These are phyloP conservation scores for Lavandula angustifolia DNA, from an alignment of 257 asterid species.

Conservation along the genomic window DNA sequence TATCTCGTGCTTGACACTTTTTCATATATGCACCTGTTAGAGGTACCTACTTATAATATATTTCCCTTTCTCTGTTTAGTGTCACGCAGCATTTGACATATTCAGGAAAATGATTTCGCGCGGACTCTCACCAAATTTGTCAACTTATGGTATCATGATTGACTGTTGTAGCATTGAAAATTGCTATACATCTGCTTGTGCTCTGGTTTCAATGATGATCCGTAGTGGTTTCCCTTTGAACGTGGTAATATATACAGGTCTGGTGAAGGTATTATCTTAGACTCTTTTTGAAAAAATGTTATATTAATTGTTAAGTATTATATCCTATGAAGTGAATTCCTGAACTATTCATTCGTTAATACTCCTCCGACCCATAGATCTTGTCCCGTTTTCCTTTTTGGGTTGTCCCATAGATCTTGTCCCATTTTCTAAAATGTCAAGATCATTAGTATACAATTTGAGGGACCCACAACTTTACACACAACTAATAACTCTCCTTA, in stretches of 20 bases:
- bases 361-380: too few relatives aligned
- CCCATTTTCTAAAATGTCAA: too few relatives aligned
- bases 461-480: too few relatives aligned
- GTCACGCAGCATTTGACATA: conserved; percentile 53
- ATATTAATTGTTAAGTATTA: not conserved
- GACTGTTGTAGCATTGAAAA: conserved; percentile 58
- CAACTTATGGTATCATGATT: conserved; percentile 67
- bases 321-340: conserved; percentile 9
- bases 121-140: conserved; percentile 56
- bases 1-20: conserved; percentile 29
- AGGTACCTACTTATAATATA: conserved; percentile 23
- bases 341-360: conserved; percentile 7
- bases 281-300: conserved; percentile 15
- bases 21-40: conserved; percentile 21
- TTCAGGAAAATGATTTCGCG: conserved; percentile 63
- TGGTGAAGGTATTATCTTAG: conserved; percentile 61
- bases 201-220: conserved; percentile 69
- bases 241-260: conserved; percentile 53
- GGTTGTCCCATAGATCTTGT: too few relatives aligned
- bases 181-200: conserved; percentile 68
- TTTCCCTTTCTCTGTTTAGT: conserved; percentile 39
- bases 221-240: conserved; percentile 59
- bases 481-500: too few relatives aligned
- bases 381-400: too few relatives aligned
- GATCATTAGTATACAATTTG: too few relatives aligned